Conservation (phyloP, 306 rosid species). For the Styphnolobium japonicum region DNA sequence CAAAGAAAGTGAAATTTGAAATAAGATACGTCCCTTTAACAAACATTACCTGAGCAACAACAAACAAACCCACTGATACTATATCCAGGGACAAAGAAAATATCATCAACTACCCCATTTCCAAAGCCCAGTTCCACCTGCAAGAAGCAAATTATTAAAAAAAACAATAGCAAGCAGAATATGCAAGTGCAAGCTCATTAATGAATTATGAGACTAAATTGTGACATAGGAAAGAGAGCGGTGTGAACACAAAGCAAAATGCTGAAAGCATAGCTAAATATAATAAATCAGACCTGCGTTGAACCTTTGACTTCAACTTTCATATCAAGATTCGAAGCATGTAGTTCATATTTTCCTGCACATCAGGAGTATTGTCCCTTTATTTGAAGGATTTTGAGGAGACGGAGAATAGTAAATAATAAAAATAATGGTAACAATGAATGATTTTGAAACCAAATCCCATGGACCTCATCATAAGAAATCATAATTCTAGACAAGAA, state of each 20-base stretch:
- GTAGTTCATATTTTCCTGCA: constrained; percentile 81
- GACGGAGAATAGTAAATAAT: constrained; percentile 3
- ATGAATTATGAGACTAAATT: background rate
- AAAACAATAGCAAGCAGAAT: constrained; percentile 18
- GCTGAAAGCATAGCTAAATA: constrained; percentile 19
- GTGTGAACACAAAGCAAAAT: constrained; percentile 4
- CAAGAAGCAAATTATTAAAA: constrained; percentile 30
- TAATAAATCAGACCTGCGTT: constrained; percentile 57
- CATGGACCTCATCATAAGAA: background rate
- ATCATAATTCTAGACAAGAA: constrained; percentile 2
- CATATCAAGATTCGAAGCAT: constrained; percentile 77
- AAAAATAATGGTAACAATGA: background rate
- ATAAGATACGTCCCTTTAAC: constrained; percentile 10
- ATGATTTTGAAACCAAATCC: background rate
- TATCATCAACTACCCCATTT: constrained; percentile 59
- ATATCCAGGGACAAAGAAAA: constrained; percentile 85
- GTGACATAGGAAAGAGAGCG: constrained; percentile 5
- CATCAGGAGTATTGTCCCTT: constrained; percentile 14
- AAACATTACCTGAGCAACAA: constrained; percentile 90
- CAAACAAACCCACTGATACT: constrained; percentile 68
- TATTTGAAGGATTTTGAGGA: background rate
- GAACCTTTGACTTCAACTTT: constrained; percentile 78
- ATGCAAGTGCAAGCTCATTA: constrained; percentile 17
- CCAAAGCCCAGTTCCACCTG: constrained; percentile 95
- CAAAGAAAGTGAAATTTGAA: background rate